Conservation (phyloP, 257 asterid species). For the Prunella vulgaris region DNA sequence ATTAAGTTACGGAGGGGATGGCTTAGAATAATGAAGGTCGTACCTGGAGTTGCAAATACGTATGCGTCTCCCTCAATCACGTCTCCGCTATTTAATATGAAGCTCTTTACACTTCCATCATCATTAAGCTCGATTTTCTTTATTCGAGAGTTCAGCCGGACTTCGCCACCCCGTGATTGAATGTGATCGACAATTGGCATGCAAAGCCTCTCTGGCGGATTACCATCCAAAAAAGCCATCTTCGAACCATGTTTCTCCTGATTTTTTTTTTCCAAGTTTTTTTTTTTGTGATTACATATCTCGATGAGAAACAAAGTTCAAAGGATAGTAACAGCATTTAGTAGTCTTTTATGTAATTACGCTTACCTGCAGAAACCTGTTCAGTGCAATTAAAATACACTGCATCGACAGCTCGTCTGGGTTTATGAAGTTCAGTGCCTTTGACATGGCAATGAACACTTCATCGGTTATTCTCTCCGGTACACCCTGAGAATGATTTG, state of each 20-base stretch:
- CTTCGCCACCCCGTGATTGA: conserved; percentile 72
- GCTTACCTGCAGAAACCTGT: conserved; percentile 83
- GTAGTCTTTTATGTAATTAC: neutral
- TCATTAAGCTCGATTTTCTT: conserved; percentile 70
- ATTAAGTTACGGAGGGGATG: neutral
- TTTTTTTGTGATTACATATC: too few relatives aligned
- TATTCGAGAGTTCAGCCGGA: conserved; percentile 70
- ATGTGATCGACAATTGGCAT: conserved; percentile 87
- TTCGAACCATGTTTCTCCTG: conserved; percentile 98
- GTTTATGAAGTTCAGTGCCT: conserved; percentile 93
- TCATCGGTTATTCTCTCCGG: conserved; percentile 86
- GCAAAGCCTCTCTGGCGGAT: conserved; percentile 98
- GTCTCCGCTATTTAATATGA: conserved; percentile 56
- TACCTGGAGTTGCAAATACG: conserved; percentile 95
- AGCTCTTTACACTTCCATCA: conserved; percentile 65
- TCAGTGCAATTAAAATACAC: conserved; percentile 91
- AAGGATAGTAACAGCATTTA: neutral
- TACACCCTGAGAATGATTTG: conserved; percentile 55
- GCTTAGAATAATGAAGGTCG: conserved; percentile 14
- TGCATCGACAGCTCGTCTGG: conserved; percentile 98
- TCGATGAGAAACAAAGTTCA: too few relatives aligned
- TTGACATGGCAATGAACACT: conserved; percentile 98
- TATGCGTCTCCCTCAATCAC: conserved; percentile 76
- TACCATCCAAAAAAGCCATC: conserved; percentile 99
- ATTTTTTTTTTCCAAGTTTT: neutral